Conservation (phyloP, 805 yeast species). For the Myxozyma monticola region DNA sequence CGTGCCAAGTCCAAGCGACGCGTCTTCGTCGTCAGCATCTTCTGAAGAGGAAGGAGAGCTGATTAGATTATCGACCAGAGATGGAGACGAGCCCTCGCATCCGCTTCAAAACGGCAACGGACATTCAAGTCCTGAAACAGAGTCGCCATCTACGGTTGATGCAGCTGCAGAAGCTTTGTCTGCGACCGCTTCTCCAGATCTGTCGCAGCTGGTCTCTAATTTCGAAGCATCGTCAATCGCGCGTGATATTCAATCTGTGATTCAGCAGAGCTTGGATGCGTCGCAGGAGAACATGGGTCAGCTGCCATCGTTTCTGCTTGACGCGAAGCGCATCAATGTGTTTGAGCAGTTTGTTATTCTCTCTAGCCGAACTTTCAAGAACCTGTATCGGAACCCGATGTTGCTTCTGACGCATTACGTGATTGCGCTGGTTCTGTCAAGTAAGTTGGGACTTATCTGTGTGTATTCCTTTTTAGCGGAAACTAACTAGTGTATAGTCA, state of each 20-base stretch:
- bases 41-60: slow-evolving; percentile 14
- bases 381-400: slow-evolving; percentile 88
- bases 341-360: slow-evolving; percentile 68
- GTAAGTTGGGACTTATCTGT: background rate
- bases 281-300: slow-evolving; percentile 14
- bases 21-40: background rate
- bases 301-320: slow-evolving; percentile 17
- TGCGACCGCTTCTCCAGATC: slow-evolving; percentile 7
- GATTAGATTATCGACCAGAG: slow-evolving; percentile 17
- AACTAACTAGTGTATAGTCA: slow-evolving; percentile 39
- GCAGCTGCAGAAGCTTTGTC: background rate
- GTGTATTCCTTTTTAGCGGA: background rate
- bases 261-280: slow-evolving; percentile 31
- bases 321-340: slow-evolving; percentile 55
- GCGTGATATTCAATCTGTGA: slow-evolving; percentile 30
- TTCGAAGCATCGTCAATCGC: slow-evolving; percentile 35
- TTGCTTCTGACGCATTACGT: slow-evolving; percentile 82
- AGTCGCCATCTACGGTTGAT: background rate
- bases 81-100: slow-evolving; percentile 1
- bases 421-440: slow-evolving; percentile 71
- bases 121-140: background rate
- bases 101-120: slow-evolving; percentile 9
- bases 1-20: background rate
- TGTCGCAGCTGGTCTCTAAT: slow-evolving; percentile 37
- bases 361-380: slow-evolving; percentile 85